Evolutionary conservation across 2,329 filamentous ascomycete species (phyloP), one percentile per base, ranked within the genome.

Genomic region (Cytospora leucostoma): DNA sequence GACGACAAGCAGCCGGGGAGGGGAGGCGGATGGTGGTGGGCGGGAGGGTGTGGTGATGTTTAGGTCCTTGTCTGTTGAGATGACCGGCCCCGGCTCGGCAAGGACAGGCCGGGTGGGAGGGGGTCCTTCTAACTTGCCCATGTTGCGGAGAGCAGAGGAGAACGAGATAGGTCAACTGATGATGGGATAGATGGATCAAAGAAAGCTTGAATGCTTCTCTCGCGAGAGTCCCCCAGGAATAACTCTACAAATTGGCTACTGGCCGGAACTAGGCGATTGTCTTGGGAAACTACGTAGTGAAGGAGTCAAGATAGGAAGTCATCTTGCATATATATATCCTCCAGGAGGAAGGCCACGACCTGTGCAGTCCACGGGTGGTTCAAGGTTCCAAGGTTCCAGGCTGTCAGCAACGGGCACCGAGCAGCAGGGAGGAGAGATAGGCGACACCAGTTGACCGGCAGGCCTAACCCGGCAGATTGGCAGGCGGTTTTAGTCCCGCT

Each of bases 1-100:
- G 69, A 96, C 88, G 70, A 96, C 84, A 61, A 96, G 81, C 70
- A 96, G 86, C 57, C 88, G 86, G 3, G 88, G 85, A 32, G 85
- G 82, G 37, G 72, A 77, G 7, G 75, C 72, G 3, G 84, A 83
- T 10, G 80, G 79, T 53, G 75, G 78, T 17, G 64, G 64, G 21
- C 53, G 64, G 11, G 77, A 70, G 4, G 74, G 77, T 6, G 77
- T 71, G 62, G 70, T 65, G 64, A 75, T 67, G 32, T 47, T 58
- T 33, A 65, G 59, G 11, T 58, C 63, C 56, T 69, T 70, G 52
- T 65, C 61, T 2, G 62, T 61, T 13, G 58, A 61, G 55, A 66
- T 37, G 37, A 66, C 64, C 19, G 64, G 64, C 33, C 61, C 64
- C 19, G 64, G 62, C 62, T 66, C 64, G 34, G 64, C 40, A 44